phyloP scores from a whole-genome alignment of 1,284 basidiomycete species.

The Cyathus pygmaeus region DNA sequence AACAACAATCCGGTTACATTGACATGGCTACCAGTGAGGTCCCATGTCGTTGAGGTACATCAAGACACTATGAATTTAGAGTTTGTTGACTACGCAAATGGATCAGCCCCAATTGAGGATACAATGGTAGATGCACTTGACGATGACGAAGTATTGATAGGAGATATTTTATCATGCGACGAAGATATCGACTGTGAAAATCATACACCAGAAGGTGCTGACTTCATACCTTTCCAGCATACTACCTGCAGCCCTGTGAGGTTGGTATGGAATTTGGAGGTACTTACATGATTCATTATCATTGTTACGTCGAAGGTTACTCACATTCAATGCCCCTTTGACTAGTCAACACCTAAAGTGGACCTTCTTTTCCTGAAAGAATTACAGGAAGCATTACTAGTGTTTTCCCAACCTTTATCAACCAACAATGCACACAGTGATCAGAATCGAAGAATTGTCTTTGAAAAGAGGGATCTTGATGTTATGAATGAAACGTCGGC shows the following conservation, averaged over 20 bases:
- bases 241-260: too few species aligned
- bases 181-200: too few species aligned
- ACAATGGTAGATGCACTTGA: too few species aligned
- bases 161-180: not conserved
- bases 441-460: not conserved
- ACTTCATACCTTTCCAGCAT: too few species aligned
- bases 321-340: not conserved
- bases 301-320: not conserved
- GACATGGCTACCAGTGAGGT: not conserved
- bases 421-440: not conserved
- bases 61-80: too few species aligned
- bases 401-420: not conserved
- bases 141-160: not conserved
- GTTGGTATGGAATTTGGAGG: too few species aligned
- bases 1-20: not conserved
- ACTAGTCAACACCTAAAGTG: not conserved
- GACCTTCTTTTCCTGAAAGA: not conserved
- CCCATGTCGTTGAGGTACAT: too few species aligned
- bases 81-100: too few species aligned
- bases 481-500: not conserved
- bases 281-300: too few species aligned
- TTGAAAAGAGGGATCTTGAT: constrained; percentile 3
- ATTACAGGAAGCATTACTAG: not conserved
- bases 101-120: not conserved
- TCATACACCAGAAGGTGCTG: too few species aligned